Evolutionary conservation across 2,329 filamentous ascomycete species (phyloP).

Genomic region (Metarhizium humberi): DNA sequence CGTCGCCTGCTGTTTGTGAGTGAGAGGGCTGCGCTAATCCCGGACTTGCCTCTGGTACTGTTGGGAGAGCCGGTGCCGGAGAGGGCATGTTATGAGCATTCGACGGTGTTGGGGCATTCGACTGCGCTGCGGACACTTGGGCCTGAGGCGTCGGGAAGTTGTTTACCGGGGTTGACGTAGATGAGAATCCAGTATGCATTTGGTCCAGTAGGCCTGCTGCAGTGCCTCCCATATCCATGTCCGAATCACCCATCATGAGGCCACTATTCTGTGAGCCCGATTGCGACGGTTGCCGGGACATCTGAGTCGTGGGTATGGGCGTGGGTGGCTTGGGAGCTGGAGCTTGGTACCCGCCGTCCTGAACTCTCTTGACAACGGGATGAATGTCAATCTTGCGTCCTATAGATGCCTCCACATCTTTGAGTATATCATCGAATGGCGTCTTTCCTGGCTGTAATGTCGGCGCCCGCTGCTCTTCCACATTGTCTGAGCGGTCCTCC

Average conservation of each 20-base stretch:
- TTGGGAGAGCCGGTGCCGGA: conserved; percentile 19
- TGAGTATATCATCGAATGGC: conserved; percentile 63
- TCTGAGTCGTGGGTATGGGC: conserved; percentile 16
- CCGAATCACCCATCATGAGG: conserved; percentile 47
- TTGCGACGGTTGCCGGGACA: conserved; percentile 46
- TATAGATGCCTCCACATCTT: conserved; percentile 63
- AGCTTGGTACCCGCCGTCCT: conserved; percentile 70
- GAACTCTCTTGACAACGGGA: conserved; percentile 58
- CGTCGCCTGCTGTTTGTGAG: conserved; percentile 19
- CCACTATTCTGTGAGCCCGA: conserved; percentile 47
- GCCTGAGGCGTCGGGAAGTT: conserved; percentile 53
- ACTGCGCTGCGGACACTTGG: conserved; percentile 45
- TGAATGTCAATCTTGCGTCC: conserved; percentile 57
- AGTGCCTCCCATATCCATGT: conserved; percentile 56
- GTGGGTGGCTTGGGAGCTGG: conserved; percentile 33
- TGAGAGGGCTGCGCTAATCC: conserved; percentile 4
- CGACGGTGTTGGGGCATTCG: conserved; percentile 47
- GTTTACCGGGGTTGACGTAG: conserved; percentile 50
- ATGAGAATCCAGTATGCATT: conserved; percentile 54
- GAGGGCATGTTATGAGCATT: conserved; percentile 36
- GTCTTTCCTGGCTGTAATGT: conserved; percentile 30
- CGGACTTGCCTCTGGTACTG: conserved; percentile 8
- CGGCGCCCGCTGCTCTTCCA: conserved; percentile 34
- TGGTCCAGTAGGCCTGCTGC: conserved; percentile 58
- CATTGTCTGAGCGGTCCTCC: conserved; percentile 44